phyloP scores from a whole-genome alignment of 495 filamentous ascomycete species.

The Parmelia sp. region DNA sequence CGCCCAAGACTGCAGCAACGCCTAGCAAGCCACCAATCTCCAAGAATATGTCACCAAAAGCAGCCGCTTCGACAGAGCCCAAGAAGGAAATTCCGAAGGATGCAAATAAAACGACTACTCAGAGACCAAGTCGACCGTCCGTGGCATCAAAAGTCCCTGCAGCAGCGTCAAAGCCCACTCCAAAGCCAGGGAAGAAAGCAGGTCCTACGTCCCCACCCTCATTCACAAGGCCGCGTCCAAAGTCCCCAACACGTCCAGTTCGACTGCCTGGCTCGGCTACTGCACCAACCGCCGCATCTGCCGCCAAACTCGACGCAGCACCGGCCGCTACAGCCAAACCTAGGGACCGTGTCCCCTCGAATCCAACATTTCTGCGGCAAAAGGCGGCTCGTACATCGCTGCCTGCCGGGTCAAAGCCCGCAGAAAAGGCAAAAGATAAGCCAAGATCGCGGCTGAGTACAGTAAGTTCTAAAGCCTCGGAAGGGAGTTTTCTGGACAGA shows the following conservation, averaged over 20 bases:
- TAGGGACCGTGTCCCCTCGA: slow-evolving; percentile 16
- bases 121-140: slow-evolving; percentile 11
- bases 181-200: slow-evolving; percentile 20
- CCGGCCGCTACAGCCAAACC: slow-evolving; percentile 23
- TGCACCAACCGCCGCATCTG: slow-evolving; percentile 56
- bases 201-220: slow-evolving; percentile 21
- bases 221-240: slow-evolving; percentile 50
- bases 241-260: slow-evolving; percentile 59
- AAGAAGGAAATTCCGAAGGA: slow-evolving; percentile 13
- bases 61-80: slow-evolving; percentile 12
- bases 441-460: slow-evolving; percentile 38
- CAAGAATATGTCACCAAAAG: slow-evolving; percentile 26
- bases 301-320: slow-evolving; percentile 44
- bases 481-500: slow-evolving; percentile 74
- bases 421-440: slow-evolving; percentile 33
- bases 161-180: slow-evolving; percentile 26
- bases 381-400: slow-evolving; percentile 41
- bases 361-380: slow-evolving; percentile 27
- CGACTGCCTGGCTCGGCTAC: slow-evolving; percentile 56
- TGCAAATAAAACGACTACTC: background rate
- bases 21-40: slow-evolving; percentile 24
- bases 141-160: slow-evolving; percentile 20
- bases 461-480: slow-evolving; percentile 42
- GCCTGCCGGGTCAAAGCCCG: slow-evolving; percentile 29
- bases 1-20: slow-evolving; percentile 10